Base-by-base conservation (phyloP, 75 land plant species). In the Sequoia sempervirens region DNA sequence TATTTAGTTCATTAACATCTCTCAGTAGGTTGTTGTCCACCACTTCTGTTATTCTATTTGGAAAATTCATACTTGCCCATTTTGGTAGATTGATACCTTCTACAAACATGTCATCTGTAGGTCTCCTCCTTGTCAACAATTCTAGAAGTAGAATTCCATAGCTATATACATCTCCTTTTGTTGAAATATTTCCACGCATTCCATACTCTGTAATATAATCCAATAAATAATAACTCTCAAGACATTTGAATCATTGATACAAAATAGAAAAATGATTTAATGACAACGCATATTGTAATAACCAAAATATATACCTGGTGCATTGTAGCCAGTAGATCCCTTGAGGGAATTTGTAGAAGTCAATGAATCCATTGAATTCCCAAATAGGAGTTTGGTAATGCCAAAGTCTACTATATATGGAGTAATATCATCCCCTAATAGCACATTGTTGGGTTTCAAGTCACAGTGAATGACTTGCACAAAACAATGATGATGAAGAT, bases 271-370 rank as follows among this genome's bases (percentile, higher is more conserved):
- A 1, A 0, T 11, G 4, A 9, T 4, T 11, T 11, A 70, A n/a
- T n/a, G 10, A 30, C n/a, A 70, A 68, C 7, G 32, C 3, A 0
- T 66, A 68, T 23, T 68, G 28, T 2, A n/a, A n/a, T 68, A 68
- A 46, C 10, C 10, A 68, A 68, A 28, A 70, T 11, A 32, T 70
- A 70, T 83, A 91, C 90, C 86, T 66, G 88, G 90, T 15, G 92
- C 82, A 53, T 85, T 86, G 82, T 88, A 91, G 17, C 90, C 92
- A 40, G 85, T 40, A 1, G 90, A 66, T 6, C 89, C 89, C 46
- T 81, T 73, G 34, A 85, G 0, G 5, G n/a, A 34, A 68, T 28
- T 30, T 43, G 85, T 79, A 15, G 47, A 79, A 56, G 26, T 80
- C 4, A 40, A 20, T 34, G 36, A 34, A 34, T 34, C 36, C 36